Conservation (phyloP, 345 rosid genomes). For the Erucastrum elatum region DNA sequence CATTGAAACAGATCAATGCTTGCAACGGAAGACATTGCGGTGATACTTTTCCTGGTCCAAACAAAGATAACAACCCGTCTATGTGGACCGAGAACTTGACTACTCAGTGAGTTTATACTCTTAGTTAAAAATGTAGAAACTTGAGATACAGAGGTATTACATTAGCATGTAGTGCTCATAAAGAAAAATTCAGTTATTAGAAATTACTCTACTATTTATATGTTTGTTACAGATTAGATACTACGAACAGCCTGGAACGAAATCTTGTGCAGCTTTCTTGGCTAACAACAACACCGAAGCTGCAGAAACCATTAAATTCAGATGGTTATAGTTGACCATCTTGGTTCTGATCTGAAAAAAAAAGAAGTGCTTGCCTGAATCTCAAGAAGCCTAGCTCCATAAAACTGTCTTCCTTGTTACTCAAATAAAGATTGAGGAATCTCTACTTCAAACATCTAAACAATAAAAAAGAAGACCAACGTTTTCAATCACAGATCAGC, state of each 20-base stretch:
- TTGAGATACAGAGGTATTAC: constrained; percentile 51
- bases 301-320: constrained; percentile 48
- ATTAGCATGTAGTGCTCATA: not conserved
- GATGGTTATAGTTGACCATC: too few relatives aligned
- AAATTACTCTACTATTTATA: not conserved
- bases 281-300: constrained; percentile 61
- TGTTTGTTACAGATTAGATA: constrained; percentile 49
- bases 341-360: too few relatives aligned
- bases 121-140: not conserved
- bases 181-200: not conserved
- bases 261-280: constrained; percentile 78
- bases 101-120: constrained; percentile 62
- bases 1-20: constrained; percentile 62
- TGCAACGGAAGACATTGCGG: constrained; percentile 99
- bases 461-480: not conserved
- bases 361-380: constrained; percentile 81
- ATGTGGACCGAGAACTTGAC: constrained; percentile 99
- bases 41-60: constrained; percentile 91
- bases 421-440: constrained; percentile 84
- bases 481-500: not conserved
- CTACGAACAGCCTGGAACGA: constrained; percentile 54
- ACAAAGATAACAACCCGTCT: constrained; percentile 73
- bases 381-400: constrained; percentile 84
- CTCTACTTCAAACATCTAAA: constrained; percentile 88
- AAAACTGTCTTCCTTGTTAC: constrained; percentile 94